Conservation (phyloP, 2,329 filamentous ascomycete species). For the Cordyceps militaris region DNA sequence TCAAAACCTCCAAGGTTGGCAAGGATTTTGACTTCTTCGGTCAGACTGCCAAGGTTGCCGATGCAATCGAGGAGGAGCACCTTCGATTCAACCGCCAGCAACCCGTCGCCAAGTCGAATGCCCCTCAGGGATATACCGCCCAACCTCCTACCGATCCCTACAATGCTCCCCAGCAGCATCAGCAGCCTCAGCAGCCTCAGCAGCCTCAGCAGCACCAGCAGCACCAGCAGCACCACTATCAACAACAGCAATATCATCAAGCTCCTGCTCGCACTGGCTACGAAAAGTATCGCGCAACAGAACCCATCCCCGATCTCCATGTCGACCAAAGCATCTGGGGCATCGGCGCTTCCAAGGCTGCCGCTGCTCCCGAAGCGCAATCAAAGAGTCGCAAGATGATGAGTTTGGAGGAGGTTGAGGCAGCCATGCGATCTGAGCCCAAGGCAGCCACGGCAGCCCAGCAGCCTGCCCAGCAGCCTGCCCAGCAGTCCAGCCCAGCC, state of each 20-base stretch:
- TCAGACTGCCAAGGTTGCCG: slow-evolving; percentile 77
- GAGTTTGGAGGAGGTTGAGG: slow-evolving; percentile 95
- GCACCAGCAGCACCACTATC: slow-evolving; percentile 26
- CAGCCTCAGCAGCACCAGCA: slow-evolving; percentile 30
- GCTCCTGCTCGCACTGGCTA: slow-evolving; percentile 75
- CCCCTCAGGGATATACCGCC: slow-evolving; percentile 29
- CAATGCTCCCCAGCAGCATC: slow-evolving; percentile 32
- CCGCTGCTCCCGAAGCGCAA: slow-evolving; percentile 21
- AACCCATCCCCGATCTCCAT: slow-evolving; percentile 81
- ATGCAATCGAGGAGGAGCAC: slow-evolving; percentile 86
- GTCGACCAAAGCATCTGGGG: slow-evolving; percentile 94
- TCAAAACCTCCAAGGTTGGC: slow-evolving; percentile 51
- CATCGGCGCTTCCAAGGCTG: slow-evolving; percentile 49
- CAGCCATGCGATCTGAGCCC: slow-evolving; percentile 71
- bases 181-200: slow-evolving; percentile 20
- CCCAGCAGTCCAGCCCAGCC: not conserved
- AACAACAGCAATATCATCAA: slow-evolving; percentile 21
- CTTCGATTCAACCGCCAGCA: slow-evolving; percentile 72
- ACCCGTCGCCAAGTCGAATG: slow-evolving; percentile 40
- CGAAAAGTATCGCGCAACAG: slow-evolving; percentile 80
- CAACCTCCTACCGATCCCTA: slow-evolving; percentile 28
- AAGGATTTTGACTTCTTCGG: slow-evolving; percentile 98
- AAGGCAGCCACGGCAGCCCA: slow-evolving; percentile 34
- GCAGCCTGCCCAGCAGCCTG: not conserved
- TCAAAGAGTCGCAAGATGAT: slow-evolving; percentile 65